phyloP scores from a whole-genome alignment of 495 filamentous ascomycete genomes.

The Darksidea phi region DNA sequence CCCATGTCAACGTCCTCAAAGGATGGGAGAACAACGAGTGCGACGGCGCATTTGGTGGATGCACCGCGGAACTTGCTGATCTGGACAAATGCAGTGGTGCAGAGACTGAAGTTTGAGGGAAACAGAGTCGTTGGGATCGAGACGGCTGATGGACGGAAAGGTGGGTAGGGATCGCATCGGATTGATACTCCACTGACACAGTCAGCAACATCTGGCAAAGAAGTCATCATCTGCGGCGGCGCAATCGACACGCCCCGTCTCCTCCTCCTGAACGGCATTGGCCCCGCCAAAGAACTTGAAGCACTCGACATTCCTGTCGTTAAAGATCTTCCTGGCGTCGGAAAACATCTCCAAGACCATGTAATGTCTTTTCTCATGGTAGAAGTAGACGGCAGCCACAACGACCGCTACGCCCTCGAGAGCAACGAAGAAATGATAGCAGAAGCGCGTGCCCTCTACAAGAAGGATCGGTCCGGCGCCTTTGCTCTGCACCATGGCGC shows the following conservation, averaged over 20 bases:
- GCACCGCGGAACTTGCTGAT: slow-evolving; percentile 25
- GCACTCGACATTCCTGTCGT: slow-evolving; percentile 64
- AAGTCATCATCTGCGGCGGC: slow-evolving; percentile 65
- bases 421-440: slow-evolving; percentile 7
- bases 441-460: slow-evolving; percentile 20
- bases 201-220: slow-evolving; percentile 26
- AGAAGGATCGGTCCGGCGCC: slow-evolving; percentile 21
- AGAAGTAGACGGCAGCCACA: slow-evolving; percentile 27
- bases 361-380: slow-evolving; percentile 20
- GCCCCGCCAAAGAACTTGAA: slow-evolving; percentile 61
- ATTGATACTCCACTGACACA: neutral
- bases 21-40: slow-evolving; percentile 32
- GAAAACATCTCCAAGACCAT: slow-evolving; percentile 75
- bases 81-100: slow-evolving; percentile 24
- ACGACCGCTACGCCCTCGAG: slow-evolving; percentile 30
- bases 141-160: slow-evolving; percentile 27
- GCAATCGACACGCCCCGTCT: slow-evolving; percentile 72
- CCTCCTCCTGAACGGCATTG: slow-evolving; percentile 74
- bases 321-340: slow-evolving; percentile 70
- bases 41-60: slow-evolving; percentile 28
- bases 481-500: slow-evolving; percentile 14
- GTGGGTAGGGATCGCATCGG: neutral
- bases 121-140: slow-evolving; percentile 26
- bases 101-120: slow-evolving; percentile 20
- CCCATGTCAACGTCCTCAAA: slow-evolving; percentile 6